A percentile compares a stretch with the other conserved stretches of the same genome.
phyloP scores from a whole-genome alignment of 257 asterid species.

The Primulina tabacum region DNA sequence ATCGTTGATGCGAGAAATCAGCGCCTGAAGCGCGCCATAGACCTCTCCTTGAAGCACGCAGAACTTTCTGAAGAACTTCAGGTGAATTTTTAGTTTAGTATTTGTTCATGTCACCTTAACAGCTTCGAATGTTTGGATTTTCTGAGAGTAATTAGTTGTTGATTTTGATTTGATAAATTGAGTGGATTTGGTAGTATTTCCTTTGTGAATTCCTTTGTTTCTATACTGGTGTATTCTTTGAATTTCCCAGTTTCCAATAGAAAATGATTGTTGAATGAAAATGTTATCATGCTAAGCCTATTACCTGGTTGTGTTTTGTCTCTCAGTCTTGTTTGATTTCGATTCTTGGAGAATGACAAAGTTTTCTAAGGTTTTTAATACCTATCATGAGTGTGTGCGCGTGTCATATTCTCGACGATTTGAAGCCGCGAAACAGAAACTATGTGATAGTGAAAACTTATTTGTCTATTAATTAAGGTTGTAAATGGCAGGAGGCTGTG shows the following conservation, averaged over 20 bases:
- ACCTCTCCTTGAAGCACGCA: constrained; percentile 86
- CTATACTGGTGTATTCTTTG: neutral
- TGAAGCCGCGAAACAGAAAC: neutral
- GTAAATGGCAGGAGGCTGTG: no score
- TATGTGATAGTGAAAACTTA: neutral
- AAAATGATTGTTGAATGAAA: neutral
- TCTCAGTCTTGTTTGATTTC: neutral
- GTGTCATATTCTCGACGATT: neutral
- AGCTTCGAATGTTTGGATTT: neutral
- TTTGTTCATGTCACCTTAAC: neutral
- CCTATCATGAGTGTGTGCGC: neutral
- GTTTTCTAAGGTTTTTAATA: no score
- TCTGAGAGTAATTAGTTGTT: neutral
- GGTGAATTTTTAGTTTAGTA: constrained; percentile 34
- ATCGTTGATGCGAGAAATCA: constrained; percentile 83
- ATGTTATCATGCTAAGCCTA: neutral
- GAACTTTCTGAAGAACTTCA: constrained; percentile 67
- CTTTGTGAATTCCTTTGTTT: neutral
- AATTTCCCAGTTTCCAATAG: neutral
- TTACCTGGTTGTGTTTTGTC: neutral
- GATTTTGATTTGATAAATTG: neutral
- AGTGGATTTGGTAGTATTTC: neutral
- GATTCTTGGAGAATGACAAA: neutral
- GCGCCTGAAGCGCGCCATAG: constrained; percentile 86
- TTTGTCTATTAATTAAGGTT: neutral